Percentiles rank a stretch among this genome's conserved stretches.
These are phyloP conservation scores for Seminavis robusta DNA, from an alignment of 108 stramenopile species.

Conservation along the genomic window DNA sequence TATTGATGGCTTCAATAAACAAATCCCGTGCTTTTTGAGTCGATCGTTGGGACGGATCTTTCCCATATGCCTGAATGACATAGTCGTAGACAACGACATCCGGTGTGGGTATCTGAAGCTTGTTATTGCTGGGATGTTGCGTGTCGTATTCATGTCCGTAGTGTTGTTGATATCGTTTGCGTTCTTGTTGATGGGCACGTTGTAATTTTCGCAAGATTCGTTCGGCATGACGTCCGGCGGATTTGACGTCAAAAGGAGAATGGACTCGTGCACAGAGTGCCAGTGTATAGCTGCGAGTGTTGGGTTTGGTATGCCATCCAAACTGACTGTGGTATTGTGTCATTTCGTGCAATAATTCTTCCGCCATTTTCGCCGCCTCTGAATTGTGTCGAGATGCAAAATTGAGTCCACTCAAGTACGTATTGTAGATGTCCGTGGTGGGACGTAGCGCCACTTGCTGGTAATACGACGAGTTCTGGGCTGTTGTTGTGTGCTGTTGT, in stretches of 20 bases:
- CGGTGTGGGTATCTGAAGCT: conserved; percentile 32
- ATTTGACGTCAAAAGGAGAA: conserved; percentile 25
- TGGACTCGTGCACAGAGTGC: conserved; percentile 28
- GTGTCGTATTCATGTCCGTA: conserved; percentile 24
- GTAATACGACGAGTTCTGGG: too few species aligned
- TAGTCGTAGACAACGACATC: conserved; percentile 29
- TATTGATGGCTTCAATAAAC: conserved; percentile 19
- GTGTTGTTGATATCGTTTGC: conserved; percentile 23
- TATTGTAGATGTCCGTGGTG: conserved; percentile 9
- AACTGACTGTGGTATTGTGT: not conserved
- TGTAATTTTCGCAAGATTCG: conserved; percentile 25
- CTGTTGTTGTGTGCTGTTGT: too few species aligned
- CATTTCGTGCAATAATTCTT: not conserved
- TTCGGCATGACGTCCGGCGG: conserved; percentile 21
- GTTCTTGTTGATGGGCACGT: conserved; percentile 24
- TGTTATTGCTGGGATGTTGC: conserved; percentile 9
- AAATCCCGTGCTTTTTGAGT: conserved; percentile 19
- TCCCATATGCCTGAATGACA: conserved; percentile 32
- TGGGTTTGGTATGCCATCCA: conserved; percentile 49
- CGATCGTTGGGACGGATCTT: conserved; percentile 15
- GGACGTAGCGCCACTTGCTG: too few species aligned
- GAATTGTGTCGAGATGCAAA: too few species aligned
- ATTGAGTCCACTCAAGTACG: not conserved
- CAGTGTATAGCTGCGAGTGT: conserved; percentile 26
- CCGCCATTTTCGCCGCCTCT: too few species aligned